Evolutionary conservation across 371 early-diverging fungal genomes (phyloP), one percentile per base, ranked within the genome.

Genomic region (Mortierella sp.): DNA sequence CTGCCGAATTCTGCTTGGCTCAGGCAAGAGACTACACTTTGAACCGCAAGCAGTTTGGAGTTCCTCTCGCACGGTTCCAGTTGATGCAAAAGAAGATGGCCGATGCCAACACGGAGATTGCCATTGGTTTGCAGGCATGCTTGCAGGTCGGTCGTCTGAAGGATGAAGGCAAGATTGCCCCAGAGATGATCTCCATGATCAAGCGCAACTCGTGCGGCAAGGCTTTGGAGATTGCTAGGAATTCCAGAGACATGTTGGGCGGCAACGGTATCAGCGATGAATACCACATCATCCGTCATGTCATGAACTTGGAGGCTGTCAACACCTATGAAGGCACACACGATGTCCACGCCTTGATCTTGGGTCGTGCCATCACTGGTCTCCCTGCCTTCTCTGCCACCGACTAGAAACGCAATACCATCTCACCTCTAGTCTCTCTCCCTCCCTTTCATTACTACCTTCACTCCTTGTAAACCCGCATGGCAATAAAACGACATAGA

Each of bases 161-260:
- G 90, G 99, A 98, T 63, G 79, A 86, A 31, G 90, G 86, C 56
- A 86, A 90, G 82, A 46, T 94, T 21, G 95, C 96, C 0, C 94
- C 96, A 16, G 99, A 98, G 80, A 96, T 97, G 96, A 91, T 98
- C 45, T 96, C 97, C 21, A 83, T 98, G 63, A 90, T 98, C 69
- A 98, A 98, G 86, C 89, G 99, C 60, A 98, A 98, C 83, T 96
- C 95, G 49, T 95, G 96, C 60, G 95, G 93, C 50, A 98, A 98
- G 87, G 92, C 98, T 0, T 77, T 98, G 25, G 89, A 90, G 10
- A 98, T 98, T 81, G 96, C 97, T 45, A 88, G 98, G 41, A 90
- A 89, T 27, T 87, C 92, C 72, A 88, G 98, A 57, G 95, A 95
- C 64, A 87, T 95, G 81, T 81, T 95, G 58, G 95, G 95, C 56